Conservation (phyloP, 306 rosid genomes). For the Prunus campanulata region DNA sequence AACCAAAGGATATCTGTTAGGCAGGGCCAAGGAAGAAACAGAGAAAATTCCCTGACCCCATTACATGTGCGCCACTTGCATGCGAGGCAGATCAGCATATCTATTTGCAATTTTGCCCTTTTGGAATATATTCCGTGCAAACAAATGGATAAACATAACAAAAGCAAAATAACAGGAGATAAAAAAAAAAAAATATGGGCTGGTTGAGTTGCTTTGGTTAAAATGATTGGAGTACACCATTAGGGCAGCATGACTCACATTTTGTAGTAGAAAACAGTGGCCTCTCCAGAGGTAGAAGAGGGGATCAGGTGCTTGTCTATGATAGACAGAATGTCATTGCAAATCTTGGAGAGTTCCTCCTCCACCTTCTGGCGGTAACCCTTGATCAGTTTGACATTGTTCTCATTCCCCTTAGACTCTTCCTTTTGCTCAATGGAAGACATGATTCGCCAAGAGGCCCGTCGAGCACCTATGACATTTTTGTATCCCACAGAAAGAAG, state of each 20-base stretch:
- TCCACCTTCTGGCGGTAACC: slow-evolving; percentile 91
- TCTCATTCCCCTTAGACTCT: slow-evolving; percentile 88
- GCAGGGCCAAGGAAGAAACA: neutral
- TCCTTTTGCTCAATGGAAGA: slow-evolving; percentile 98
- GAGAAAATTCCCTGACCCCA: neutral
- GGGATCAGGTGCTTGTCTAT: slow-evolving; percentile 84
- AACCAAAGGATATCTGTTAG: slow-evolving; percentile 7
- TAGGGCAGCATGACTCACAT: slow-evolving; percentile 57
- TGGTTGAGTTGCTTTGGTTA: slow-evolving; percentile 6
- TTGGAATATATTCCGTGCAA: neutral
- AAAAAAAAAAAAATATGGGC: neutral
- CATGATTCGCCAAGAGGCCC: slow-evolving; percentile 99
- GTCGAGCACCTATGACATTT: slow-evolving; percentile 90
- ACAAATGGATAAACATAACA: slow-evolving; percentile 8
- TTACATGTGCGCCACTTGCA: no score
- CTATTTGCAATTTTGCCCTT: neutral
- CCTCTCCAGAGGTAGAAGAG: slow-evolving; percentile 81
- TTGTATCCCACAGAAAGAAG: slow-evolving; percentile 97
- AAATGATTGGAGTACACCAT: neutral
- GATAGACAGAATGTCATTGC: slow-evolving; percentile 75
- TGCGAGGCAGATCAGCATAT: neutral
- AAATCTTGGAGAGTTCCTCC: slow-evolving; percentile 90
- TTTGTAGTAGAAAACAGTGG: slow-evolving; percentile 92
- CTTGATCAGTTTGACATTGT: slow-evolving; percentile 83
- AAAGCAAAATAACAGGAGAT: slow-evolving; percentile 1